Base-by-base conservation (phyloP, 345 rosid genomes). In the Hirschfeldia incana region DNA sequence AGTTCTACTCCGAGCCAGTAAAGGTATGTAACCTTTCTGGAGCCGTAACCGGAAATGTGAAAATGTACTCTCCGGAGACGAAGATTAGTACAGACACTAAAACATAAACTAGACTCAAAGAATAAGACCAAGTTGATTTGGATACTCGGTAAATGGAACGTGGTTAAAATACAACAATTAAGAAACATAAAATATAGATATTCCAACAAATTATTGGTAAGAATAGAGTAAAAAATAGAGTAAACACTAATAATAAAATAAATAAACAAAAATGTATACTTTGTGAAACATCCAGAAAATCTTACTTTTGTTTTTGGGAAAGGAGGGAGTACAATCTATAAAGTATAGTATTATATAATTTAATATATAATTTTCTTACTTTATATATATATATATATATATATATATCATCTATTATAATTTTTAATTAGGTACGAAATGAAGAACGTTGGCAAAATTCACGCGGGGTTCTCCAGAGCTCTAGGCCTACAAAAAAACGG, bases 391-490 rank as follows among this genome's bases (percentile, higher is more conserved):
- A 21, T 21, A 6, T 57, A 21, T 21, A 6, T 57, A 6, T 57
- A 21, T 37, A 36, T 65, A 3, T 26, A 63, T n/a, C 42, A n/a
- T 63, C 3, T 62, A 6, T 8, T 10, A 3, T 42, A 28, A 62
- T 13, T 33, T 59, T 8, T 21, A 65, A 29, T 58, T 51, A 74
- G 82, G 78, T 67, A 67, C 28, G 71, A 67, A 37, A 0, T 80
- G 32, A 80, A 80, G 71, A 62, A 60, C 30, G 78, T 84, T 21
- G 90, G 89, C 0, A 89, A 78, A 64, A 67, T 89, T 74, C 94
- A 92, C 13, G 73, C 84, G 0, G 93, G 97, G 17, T 92, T 90
- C 71, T 86, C 86, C 83, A 83, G 86, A 76, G 97, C 91, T 53
- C 49, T 92, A 39, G 94, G 92, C 44, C 80, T 90, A 34, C 58